These are phyloP conservation scores for Paradendryphiella salina DNA, from an alignment of 2,329 filamentous ascomycete genomes.

Conservation along the genomic window DNA sequence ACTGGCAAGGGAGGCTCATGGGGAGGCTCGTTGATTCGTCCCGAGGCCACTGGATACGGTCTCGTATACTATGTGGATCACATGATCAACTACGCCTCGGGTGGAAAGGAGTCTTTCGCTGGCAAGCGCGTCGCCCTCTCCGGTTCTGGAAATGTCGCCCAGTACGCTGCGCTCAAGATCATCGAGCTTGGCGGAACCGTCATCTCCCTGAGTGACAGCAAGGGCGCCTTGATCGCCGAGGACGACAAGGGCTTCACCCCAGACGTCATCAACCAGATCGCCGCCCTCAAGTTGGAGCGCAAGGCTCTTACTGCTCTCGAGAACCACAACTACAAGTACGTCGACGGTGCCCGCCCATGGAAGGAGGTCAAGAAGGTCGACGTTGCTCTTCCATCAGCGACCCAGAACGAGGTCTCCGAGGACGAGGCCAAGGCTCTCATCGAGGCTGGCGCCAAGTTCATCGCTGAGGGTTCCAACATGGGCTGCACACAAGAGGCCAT, in stretches of 20 bases:
- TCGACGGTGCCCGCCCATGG: conserved; percentile 88
- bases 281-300: conserved; percentile 82
- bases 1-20: conserved; percentile 93
- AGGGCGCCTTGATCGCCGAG: conserved; percentile 77
- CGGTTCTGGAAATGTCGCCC: conserved; percentile 95
- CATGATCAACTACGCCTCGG: conserved; percentile 73
- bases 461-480: conserved; percentile 99
- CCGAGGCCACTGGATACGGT: conserved; percentile 95
- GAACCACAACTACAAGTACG: conserved; percentile 76
- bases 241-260: conserved; percentile 73
- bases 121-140: conserved; percentile 96
- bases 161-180: conserved; percentile 94
- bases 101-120: conserved; percentile 77
- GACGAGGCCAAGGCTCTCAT: conserved; percentile 87
- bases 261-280: conserved; percentile 78
- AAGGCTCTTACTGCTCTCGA: conserved; percentile 77
- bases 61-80: conserved; percentile 70
- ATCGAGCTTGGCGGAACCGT: conserved; percentile 95
- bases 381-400: conserved; percentile 88
- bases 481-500: conserved; percentile 96
- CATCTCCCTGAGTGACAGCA: conserved; percentile 90
- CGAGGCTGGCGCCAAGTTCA: conserved; percentile 74
- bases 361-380: conserved; percentile 86
- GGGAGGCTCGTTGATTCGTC: conserved; percentile 92
- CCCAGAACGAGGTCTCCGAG: conserved; percentile 94